Conservation (phyloP, 352 stramenopile species). For the Phytopythium kandeliae region DNA sequence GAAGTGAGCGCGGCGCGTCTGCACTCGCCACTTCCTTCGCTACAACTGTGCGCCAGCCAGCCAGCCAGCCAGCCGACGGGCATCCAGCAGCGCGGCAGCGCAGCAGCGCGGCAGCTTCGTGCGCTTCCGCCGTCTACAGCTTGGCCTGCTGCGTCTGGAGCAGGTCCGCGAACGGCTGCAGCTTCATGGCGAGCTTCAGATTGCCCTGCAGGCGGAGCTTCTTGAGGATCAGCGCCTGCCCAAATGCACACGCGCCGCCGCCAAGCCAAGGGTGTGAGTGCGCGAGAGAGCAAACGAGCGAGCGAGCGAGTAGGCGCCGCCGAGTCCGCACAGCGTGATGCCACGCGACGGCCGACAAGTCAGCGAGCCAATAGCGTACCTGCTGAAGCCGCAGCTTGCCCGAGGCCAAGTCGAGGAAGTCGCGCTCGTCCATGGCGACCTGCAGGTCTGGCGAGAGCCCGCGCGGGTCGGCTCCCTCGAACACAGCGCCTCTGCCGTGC, state of each 20-base stretch:
- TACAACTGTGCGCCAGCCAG: neutral
- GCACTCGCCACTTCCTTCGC: no score
- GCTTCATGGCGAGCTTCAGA: constrained; percentile 70
- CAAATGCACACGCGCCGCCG: neutral
- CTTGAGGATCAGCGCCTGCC: constrained; percentile 49
- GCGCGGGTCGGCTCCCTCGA: constrained; percentile 40
- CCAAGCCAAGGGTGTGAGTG: no score
- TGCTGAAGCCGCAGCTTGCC: constrained; percentile 59
- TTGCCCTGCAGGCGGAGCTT: constrained; percentile 60
- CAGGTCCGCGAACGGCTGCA: constrained; percentile 61
- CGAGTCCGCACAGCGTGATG: no score
- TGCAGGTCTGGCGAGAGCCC: constrained; percentile 44
- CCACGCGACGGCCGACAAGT: no score
- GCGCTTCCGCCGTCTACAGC: no score
- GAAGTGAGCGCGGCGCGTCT: neutral
- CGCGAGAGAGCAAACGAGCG: no score
- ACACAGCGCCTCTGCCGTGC: constrained; percentile 36
- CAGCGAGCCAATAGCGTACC: no score
- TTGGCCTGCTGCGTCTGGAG: constrained; percentile 27
- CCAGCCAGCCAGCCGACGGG: no score
- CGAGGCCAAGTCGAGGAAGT: constrained; percentile 55
- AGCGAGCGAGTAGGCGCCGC: no score
- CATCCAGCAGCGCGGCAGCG: no score
- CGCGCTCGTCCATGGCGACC: constrained; percentile 59
- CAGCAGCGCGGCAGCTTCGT: no score